These are phyloP conservation scores for Talaromyces wortmannii DNA, from an alignment of 495 filamentous ascomycete species.

Conservation along the genomic window DNA sequence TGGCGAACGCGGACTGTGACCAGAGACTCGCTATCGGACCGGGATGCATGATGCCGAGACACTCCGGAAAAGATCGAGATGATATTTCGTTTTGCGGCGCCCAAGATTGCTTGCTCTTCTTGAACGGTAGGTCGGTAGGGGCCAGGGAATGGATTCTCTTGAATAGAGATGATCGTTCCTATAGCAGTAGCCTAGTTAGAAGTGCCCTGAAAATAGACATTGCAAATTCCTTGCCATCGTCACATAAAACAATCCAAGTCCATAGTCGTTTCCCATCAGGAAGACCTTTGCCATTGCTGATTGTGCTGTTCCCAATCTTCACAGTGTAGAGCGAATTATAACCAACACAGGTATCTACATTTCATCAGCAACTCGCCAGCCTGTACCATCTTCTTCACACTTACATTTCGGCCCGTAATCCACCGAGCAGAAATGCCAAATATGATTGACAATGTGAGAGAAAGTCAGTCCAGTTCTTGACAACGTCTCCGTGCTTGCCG, in stretches of 20 bases:
- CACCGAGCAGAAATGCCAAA: constrained; percentile 60
- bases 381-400: neutral
- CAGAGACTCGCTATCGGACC: constrained; percentile 36
- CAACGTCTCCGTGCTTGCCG: constrained; percentile 14
- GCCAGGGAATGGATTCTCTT: constrained; percentile 59
- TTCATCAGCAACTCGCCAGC: constrained; percentile 3
- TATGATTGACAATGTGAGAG: constrained; percentile 47
- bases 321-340: constrained; percentile 72
- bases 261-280: constrained; percentile 60
- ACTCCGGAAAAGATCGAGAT: constrained; percentile 65
- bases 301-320: constrained; percentile 17
- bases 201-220: neutral
- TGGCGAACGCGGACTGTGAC: constrained; percentile 46
- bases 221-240: constrained; percentile 49
- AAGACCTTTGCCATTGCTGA: constrained; percentile 35
- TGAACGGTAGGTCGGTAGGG: constrained; percentile 16
- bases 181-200: neutral
- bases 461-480: constrained; percentile 28
- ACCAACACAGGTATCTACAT: constrained; percentile 67
- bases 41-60: constrained; percentile 40
- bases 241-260: constrained; percentile 78
- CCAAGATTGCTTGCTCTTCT: constrained; percentile 34
- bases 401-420: constrained; percentile 53
- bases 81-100: constrained; percentile 59
- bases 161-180: constrained; percentile 73